Conservation (phyloP, 2,329 filamentous ascomycete genomes). For the Trichoderma sp. region DNA sequence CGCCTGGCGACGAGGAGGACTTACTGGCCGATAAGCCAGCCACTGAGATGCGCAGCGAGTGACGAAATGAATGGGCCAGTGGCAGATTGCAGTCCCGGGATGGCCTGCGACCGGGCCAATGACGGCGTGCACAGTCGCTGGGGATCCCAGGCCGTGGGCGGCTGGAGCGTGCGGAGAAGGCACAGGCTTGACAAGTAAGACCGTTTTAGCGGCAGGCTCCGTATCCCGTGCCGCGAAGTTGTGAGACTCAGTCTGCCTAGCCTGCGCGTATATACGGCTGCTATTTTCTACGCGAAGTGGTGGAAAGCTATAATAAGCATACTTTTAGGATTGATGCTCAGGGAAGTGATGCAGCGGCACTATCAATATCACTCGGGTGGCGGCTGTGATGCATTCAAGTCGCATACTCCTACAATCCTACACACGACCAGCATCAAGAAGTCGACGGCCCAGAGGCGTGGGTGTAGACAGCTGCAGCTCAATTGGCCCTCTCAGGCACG, state of each 20-base stretch:
- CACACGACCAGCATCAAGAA: background rate
- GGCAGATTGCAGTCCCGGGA: constrained; percentile 26
- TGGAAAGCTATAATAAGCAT: background rate
- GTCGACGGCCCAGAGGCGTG: background rate
- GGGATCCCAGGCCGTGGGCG: constrained; percentile 12
- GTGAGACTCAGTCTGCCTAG: background rate
- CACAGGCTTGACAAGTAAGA: background rate
- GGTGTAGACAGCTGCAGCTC: background rate
- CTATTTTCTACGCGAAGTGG: background rate
- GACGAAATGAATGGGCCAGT: constrained; percentile 21
- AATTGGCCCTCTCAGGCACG: background rate
- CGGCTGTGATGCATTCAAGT: background rate
- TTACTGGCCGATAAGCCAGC: constrained; percentile 10
- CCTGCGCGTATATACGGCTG: background rate
- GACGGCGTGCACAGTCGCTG: background rate
- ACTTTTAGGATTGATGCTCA: background rate
- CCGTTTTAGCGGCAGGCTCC: background rate
- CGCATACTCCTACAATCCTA: background rate
- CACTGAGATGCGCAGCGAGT: constrained; percentile 10
- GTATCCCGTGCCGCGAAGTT: background rate
- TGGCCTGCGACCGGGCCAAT: constrained; percentile 12
- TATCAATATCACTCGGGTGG: background rate
- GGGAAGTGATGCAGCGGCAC: background rate
- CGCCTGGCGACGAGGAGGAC: background rate
- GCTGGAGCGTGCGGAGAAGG: constrained; percentile 19